Evolutionary conservation across 306 rosid species (phyloP).

Genomic region (Cyclanthera cordifolia): DNA sequence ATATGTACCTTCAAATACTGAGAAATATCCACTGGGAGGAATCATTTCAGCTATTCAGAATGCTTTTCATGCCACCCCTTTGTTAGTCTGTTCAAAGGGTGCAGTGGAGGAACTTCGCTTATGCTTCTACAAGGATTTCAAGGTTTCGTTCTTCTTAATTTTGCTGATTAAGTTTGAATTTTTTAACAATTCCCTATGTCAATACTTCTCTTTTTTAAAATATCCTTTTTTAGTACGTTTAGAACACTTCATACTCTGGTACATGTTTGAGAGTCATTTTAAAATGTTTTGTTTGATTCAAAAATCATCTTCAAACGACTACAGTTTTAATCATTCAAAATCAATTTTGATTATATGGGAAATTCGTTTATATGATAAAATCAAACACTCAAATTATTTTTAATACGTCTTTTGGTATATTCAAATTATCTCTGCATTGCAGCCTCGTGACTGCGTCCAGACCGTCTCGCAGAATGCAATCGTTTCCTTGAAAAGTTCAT

Average conservation of each 20-base stretch:
- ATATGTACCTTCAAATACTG: conserved; percentile 71
- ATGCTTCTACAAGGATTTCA: conserved; percentile 83
- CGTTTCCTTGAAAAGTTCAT: conserved; percentile 41
- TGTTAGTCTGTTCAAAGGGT: conserved; percentile 46
- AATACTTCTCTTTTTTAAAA: too few relatives aligned
- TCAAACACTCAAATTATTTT: too few relatives aligned
- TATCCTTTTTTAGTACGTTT: too few relatives aligned
- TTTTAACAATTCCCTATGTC: background rate
- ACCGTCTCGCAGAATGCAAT: conserved; percentile 28
- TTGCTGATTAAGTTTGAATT: background rate
- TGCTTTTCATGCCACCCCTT: conserved; percentile 70
- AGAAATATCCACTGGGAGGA: conserved; percentile 89
- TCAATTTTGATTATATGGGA: background rate
- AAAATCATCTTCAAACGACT: background rate
- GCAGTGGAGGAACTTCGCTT: conserved; percentile 58
- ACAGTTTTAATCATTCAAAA: background rate
- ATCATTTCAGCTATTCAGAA: conserved; percentile 78
- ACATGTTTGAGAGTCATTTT: too few relatives aligned
- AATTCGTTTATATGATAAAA: too few relatives aligned
- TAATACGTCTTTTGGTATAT: background rate
- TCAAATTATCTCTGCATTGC: conserved; percentile 14
- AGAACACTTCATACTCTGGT: too few relatives aligned
- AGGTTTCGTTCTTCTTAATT: conserved; percentile 32
- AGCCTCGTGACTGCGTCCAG: conserved; percentile 71
- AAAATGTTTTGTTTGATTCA: background rate